phyloP scores from a whole-genome alignment of 495 filamentous ascomycete genomes.

The Lophiotrema nucula region DNA sequence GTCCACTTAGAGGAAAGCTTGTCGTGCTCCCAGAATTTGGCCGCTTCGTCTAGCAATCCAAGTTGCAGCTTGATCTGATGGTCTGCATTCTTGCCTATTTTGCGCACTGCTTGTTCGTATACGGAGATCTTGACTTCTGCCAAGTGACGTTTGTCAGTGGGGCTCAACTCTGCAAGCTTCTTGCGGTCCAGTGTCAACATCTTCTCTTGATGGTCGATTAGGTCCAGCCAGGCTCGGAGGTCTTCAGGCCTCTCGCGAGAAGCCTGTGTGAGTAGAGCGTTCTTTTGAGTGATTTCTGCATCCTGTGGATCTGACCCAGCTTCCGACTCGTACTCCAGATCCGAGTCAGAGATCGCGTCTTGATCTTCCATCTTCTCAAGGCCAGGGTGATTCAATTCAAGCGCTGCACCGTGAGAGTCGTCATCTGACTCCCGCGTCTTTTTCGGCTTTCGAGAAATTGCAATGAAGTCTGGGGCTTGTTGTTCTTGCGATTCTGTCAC shows the following conservation, averaged over 20 bases:
- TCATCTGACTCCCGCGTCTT: slow-evolving; percentile 33
- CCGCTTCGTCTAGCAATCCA: slow-evolving; percentile 69
- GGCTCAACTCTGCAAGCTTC: slow-evolving; percentile 44
- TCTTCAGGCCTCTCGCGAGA: slow-evolving; percentile 65
- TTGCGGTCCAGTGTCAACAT: slow-evolving; percentile 51
- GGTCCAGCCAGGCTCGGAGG: slow-evolving; percentile 67
- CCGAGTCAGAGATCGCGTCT: slow-evolving; percentile 56
- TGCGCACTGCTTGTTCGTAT: slow-evolving; percentile 73
- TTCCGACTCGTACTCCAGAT: slow-evolving; percentile 39
- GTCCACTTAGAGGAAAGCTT: slow-evolving; percentile 65
- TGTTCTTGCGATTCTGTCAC: not conserved
- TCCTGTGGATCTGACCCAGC: slow-evolving; percentile 33
- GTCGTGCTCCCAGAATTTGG: slow-evolving; percentile 67
- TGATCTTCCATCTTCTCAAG: slow-evolving; percentile 28
- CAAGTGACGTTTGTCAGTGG: slow-evolving; percentile 62
- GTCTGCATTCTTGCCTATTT: slow-evolving; percentile 43
- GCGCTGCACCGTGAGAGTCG: slow-evolving; percentile 34
- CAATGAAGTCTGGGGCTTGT: slow-evolving; percentile 28
- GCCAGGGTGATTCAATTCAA: not conserved
- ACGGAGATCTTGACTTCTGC: slow-evolving; percentile 78
- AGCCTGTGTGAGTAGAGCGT: slow-evolving; percentile 57
- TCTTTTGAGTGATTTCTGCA: slow-evolving; percentile 47
- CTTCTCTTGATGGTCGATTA: slow-evolving; percentile 72
- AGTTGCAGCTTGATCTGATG: slow-evolving; percentile 59
- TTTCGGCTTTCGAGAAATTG: slow-evolving; percentile 10